These are phyloP conservation scores for Tolypocladium guangdongense DNA, from an alignment of 2,329 filamentous ascomycete genomes.

Conservation along the genomic window DNA sequence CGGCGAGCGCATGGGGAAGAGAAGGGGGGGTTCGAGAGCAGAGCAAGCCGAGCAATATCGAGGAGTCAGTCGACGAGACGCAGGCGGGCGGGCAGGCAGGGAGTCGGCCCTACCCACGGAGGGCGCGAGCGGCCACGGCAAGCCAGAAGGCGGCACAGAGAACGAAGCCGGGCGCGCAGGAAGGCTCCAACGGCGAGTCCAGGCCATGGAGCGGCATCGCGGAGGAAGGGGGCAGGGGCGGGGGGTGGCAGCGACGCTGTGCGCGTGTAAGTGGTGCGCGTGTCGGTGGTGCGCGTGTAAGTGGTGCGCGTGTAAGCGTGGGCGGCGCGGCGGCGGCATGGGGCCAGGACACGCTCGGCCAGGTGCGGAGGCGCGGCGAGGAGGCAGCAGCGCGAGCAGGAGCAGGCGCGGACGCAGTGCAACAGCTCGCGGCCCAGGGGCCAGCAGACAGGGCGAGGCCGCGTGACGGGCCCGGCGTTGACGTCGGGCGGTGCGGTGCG, in stretches of 20 bases:
- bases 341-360: no score
- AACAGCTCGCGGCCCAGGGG: no score
- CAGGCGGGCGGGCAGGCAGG: not conserved
- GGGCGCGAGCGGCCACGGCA: not conserved
- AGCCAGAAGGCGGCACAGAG: not conserved
- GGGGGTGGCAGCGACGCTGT: not conserved
- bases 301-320: no score
- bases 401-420: no score
- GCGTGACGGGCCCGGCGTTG: no score
- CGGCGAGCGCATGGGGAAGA: not conserved
- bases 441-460: no score
- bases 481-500: no score
- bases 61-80: not conserved
- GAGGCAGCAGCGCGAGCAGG: no score
- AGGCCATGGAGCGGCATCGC: not conserved
- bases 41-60: no score
- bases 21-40: not conserved
- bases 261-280: not conserved
- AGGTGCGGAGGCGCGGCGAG: no score
- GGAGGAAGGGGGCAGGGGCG: not conserved
- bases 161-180: not conserved
- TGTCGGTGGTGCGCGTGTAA: no score
- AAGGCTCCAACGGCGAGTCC: not conserved
- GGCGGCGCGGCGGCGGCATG: no score
- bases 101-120: not conserved